Evolutionary conservation across 176 grass and related monocot species (phyloP).

Genomic region (Carex myosuroides): DNA sequence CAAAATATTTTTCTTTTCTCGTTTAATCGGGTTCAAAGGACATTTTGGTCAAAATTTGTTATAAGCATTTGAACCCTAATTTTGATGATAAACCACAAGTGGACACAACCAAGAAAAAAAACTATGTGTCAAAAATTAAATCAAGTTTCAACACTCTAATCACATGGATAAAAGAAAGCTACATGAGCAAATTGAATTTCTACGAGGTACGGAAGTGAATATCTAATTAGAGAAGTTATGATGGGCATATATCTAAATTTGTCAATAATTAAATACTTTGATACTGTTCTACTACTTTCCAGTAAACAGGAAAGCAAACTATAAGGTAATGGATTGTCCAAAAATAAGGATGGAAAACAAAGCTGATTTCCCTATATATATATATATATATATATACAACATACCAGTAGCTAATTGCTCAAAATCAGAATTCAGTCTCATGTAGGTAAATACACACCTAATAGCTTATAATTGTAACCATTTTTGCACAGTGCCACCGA

Average conservation of each 20-base stretch:
- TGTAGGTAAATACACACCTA: neutral
- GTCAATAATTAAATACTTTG: too few relatives aligned
- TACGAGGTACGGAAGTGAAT: too few relatives aligned
- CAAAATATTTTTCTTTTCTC: neutral
- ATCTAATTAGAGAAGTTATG: too few relatives aligned
- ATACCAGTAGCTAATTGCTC: neutral
- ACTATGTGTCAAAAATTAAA: neutral
- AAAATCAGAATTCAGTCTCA: neutral
- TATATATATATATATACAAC: neutral
- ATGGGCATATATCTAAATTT: too few relatives aligned
- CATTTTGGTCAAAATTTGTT: neutral
- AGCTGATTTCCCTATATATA: neutral
- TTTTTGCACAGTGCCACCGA: too few relatives aligned
- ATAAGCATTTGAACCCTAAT: neutral
- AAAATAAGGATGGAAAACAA: neutral
- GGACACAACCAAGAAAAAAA: neutral
- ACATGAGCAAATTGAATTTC: too few relatives aligned
- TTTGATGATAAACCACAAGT: neutral
- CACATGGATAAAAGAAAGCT: too few relatives aligned
- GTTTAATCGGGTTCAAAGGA: conserved; percentile 7
- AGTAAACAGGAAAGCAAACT: too few relatives aligned
- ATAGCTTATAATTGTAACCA: neutral
- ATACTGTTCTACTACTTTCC: too few relatives aligned
- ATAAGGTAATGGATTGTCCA: neutral
- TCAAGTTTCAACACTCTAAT: too few relatives aligned